Evolutionary conservation across 306 rosid genomes (phyloP).

Genomic region (Trichosanthes cucumerina): DNA sequence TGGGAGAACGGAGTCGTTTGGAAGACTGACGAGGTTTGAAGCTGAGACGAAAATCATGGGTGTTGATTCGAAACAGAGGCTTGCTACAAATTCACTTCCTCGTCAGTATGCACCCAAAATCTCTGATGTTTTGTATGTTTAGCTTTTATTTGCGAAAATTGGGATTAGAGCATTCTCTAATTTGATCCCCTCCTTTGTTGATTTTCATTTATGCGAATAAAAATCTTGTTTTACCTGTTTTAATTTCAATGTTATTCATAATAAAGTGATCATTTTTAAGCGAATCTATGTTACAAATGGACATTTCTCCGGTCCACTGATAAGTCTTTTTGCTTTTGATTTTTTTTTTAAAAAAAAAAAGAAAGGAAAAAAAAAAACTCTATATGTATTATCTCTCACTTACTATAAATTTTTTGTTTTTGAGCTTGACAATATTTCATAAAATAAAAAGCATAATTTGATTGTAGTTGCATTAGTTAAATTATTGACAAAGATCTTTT

Average conservation of each 20-base stretch:
- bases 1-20: conserved; percentile 25
- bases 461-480: too few relatives aligned
- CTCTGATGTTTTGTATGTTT: conserved; percentile 37
- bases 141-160: background rate
- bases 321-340: too few relatives aligned
- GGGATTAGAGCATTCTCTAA: background rate
- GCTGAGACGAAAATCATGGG: conserved; percentile 35
- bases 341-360: too few relatives aligned
- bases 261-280: too few relatives aligned
- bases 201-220: background rate
- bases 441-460: too few relatives aligned
- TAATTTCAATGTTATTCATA: background rate
- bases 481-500: too few relatives aligned
- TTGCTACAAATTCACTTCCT: conserved; percentile 28
- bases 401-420: too few relatives aligned
- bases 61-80: conserved; percentile 36
- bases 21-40: conserved; percentile 33
- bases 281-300: too few relatives aligned
- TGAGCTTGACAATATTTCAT: too few relatives aligned
- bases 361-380: too few relatives aligned
- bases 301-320: too few relatives aligned
- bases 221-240: background rate
- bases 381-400: too few relatives aligned
- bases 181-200: background rate
- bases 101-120: conserved; percentile 40